These are phyloP conservation scores for Chrysanthemum lavandulifolium DNA, from an alignment of 129 eudicot genomes.

Conservation along the genomic window DNA sequence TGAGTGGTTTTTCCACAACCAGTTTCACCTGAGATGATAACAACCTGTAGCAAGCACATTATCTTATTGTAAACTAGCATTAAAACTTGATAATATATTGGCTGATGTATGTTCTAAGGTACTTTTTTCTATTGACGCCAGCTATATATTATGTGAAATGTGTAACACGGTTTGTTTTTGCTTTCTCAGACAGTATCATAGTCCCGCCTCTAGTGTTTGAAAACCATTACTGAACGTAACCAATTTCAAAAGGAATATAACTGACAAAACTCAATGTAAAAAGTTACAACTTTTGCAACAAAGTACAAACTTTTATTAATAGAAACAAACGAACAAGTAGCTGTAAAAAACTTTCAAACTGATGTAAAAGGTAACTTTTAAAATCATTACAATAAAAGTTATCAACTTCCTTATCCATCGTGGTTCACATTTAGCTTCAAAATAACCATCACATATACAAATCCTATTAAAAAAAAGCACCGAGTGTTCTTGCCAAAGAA, in stretches of 20 bases:
- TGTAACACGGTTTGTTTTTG: background rate
- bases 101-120: background rate
- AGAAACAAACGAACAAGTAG: background rate
- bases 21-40: slow-evolving; percentile 93
- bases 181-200: background rate
- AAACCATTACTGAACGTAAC: no score
- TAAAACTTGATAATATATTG: background rate
- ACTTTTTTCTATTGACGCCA: no score
- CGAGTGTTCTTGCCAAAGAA: background rate
- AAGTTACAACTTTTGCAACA: background rate
- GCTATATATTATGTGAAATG: background rate
- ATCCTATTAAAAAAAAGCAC: background rate
- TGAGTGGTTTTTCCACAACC: slow-evolving; percentile 97
- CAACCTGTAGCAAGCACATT: slow-evolving; percentile 51
- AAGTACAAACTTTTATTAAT: background rate
- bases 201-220: no score
- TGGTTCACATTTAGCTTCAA: background rate
- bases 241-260: background rate
- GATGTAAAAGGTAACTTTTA: background rate
- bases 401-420: background rate
- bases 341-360: background rate
- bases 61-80: background rate
- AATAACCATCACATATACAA: background rate
- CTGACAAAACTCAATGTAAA: background rate
- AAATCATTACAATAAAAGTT: background rate